A percentile compares a stretch with the other conserved stretches of the same genome.
phyloP scores from a whole-genome alignment of 306 rosid genomes.

The Sicyos edulis region DNA sequence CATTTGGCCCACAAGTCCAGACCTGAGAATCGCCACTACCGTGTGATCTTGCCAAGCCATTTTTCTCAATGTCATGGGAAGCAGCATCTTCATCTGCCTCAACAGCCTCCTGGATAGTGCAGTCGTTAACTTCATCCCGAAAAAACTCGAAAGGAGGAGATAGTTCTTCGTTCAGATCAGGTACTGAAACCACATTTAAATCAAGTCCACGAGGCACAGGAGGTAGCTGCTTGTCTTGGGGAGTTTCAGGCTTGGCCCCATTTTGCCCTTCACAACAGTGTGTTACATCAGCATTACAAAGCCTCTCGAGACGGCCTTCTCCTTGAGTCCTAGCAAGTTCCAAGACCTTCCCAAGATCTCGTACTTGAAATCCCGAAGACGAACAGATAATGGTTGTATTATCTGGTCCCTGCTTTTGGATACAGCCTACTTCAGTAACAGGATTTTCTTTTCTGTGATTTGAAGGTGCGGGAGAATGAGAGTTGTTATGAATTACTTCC shows the following conservation, averaged over 20 bases:
- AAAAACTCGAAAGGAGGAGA: constrained; percentile 91
- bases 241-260: constrained; percentile 46
- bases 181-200: constrained; percentile 81
- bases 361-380: constrained; percentile 76
- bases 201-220: constrained; percentile 67
- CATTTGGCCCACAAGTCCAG: constrained; percentile 53
- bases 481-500: constrained; percentile 57
- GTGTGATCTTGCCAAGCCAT: constrained; percentile 65
- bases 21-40: constrained; percentile 92
- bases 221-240: constrained; percentile 46
- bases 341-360: constrained; percentile 79
- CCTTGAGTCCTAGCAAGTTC: constrained; percentile 80
- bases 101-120: constrained; percentile 79
- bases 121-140: constrained; percentile 79
- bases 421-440: constrained; percentile 38
- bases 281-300: constrained; percentile 52
- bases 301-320: constrained; percentile 63
- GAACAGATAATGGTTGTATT: constrained; percentile 37
- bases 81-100: constrained; percentile 94
- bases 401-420: constrained; percentile 48
- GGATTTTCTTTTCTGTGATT: constrained; percentile 41
- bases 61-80: constrained; percentile 68
- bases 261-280: constrained; percentile 56
- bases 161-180: constrained; percentile 92
- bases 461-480: constrained; percentile 32